Base-by-base conservation (phyloP, 2,329 filamentous ascomycete genomes). In the Penicillium sclerotigenum region DNA sequence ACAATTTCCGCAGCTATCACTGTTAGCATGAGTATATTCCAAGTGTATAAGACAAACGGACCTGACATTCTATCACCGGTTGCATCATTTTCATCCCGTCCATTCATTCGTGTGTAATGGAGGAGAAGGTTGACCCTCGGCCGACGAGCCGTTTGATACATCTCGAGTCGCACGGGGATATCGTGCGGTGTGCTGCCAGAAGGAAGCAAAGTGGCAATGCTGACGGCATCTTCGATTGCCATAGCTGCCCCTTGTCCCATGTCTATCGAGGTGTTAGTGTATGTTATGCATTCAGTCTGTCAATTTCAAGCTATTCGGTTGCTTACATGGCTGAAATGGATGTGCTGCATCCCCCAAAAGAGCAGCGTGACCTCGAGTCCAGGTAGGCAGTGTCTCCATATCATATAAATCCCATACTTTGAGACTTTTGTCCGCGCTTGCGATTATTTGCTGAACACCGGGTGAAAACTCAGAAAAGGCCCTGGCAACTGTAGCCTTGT, bases 321-420 rank as follows among this genome's bases (percentile, higher is more conserved):
- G 11, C 56, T 49, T 49, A 69, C 66, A 67, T 43, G 85, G 86
- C 0, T 85, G 76, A 59, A 88, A 87, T 0, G 86, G 85, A 66
- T 89, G 87, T 0, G 85, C 86, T 0, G 86, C 83, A 65, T 89
- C 86, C 0, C 86, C 86, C 0, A 89, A 69, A 0, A 88, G 68
- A 0, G 79, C 83, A 10, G 86, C 68, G 10, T 74, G 77, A 0
- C 72, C 79, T 2, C 79, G 77, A 0, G 76, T 74, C 81, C 84
- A 89, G 0, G 72, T 76, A 0, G 80, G 76, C 11, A 89, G 71
- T 1, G 76, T 66, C 8, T 81, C 77, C 82, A 87, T 87, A 60
- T 89, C 86, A 7, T 83, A 71, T 2, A 87, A 65, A 31, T 78
- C 78, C 83, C 83, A 87, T 0, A 83, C 72, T 49, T 82, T 84